phyloP scores from a whole-genome alignment of 2,329 filamentous ascomycete species.

The Periconia sp. region DNA sequence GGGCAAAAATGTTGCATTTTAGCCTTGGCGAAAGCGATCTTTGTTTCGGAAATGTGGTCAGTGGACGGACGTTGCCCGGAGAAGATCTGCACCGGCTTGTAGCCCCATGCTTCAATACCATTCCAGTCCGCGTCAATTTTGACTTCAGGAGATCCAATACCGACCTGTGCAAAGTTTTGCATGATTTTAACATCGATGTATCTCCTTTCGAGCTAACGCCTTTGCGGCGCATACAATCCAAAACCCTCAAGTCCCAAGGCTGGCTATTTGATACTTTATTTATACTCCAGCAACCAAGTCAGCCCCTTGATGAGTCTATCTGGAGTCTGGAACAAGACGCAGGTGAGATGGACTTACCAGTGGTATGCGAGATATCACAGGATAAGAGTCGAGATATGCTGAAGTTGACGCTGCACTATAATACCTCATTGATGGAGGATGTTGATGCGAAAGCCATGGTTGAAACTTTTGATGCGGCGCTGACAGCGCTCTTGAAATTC shows the following conservation, averaged over 20 bases:
- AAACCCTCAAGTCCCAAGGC: conserved; percentile 48
- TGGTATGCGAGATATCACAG: conserved; percentile 75
- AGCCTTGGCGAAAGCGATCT: conserved; percentile 63
- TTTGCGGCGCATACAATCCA: conserved; percentile 68
- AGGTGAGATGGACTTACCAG: conserved; percentile 70
- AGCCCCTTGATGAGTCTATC: conserved; percentile 48
- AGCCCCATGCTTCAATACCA: conserved; percentile 91
- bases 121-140: conserved; percentile 68
- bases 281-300: conserved; percentile 68
- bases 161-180: conserved; percentile 62
- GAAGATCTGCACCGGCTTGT: conserved; percentile 70
- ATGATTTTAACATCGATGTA: conserved; percentile 62
- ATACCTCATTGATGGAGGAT: conserved; percentile 27
- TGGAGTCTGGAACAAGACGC: conserved; percentile 56
- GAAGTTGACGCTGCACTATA: conserved; percentile 63
- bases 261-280: conserved; percentile 79
- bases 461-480: conserved; percentile 29
- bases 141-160: conserved; percentile 52
- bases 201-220: conserved; percentile 74
- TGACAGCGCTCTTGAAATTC: conserved; percentile 26
- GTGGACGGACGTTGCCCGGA: conserved; percentile 69
- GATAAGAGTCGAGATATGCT: conserved; percentile 56
- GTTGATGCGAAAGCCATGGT: conserved; percentile 28
- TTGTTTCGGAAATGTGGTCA: conserved; percentile 86
- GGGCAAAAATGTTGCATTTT: conserved; percentile 65